Conservation (phyloP, 352 stramenopile species). For the Phytophthora vignae region DNA sequence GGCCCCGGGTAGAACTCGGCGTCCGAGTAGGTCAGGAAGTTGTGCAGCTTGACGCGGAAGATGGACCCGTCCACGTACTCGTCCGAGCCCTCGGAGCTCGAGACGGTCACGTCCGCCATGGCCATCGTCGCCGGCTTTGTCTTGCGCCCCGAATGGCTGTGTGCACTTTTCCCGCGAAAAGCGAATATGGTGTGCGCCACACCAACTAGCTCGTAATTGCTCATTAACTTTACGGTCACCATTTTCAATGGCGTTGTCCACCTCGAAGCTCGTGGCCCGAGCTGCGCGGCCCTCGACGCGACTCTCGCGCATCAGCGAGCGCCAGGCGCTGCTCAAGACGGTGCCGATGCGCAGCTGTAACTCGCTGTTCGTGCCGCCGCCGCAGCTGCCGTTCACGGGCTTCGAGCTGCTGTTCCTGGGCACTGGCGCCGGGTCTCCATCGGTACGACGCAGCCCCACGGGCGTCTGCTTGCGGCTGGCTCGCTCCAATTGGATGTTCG, state of each 20-base stretch:
- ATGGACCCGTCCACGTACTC: slow-evolving; percentile 91
- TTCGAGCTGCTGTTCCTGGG: slow-evolving; percentile 88
- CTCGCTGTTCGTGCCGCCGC: slow-evolving; percentile 43
- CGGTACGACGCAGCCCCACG: slow-evolving; percentile 68
- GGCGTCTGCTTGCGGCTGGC: slow-evolving; percentile 66
- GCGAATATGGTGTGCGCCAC: slow-evolving; percentile 3
- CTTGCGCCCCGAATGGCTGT: no score
- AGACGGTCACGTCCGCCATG: slow-evolving; percentile 35
- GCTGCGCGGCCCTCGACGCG: slow-evolving; percentile 25
- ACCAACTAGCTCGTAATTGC: not conserved
- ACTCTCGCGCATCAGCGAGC: slow-evolving; percentile 45
- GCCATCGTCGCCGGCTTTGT: slow-evolving; percentile 12
- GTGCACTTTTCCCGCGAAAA: slow-evolving; percentile 45
- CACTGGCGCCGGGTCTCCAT: slow-evolving; percentile 81
- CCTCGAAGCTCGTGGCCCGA: not conserved
- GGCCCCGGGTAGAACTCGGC: slow-evolving; percentile 92
- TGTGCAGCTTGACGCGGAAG: slow-evolving; percentile 92
- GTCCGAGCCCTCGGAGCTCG: slow-evolving; percentile 45
- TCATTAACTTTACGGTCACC: no score
- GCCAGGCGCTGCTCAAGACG: slow-evolving; percentile 48
- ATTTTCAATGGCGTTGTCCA: not conserved
- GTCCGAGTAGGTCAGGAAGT: slow-evolving; percentile 95
- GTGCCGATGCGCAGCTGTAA: slow-evolving; percentile 72
- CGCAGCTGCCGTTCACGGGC: slow-evolving; percentile 73
- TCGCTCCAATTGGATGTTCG: slow-evolving; percentile 89